These are phyloP conservation scores for Coniochaeta sp. DNA, from an alignment of 2,329 filamentous ascomycete species.

Conservation along the genomic window DNA sequence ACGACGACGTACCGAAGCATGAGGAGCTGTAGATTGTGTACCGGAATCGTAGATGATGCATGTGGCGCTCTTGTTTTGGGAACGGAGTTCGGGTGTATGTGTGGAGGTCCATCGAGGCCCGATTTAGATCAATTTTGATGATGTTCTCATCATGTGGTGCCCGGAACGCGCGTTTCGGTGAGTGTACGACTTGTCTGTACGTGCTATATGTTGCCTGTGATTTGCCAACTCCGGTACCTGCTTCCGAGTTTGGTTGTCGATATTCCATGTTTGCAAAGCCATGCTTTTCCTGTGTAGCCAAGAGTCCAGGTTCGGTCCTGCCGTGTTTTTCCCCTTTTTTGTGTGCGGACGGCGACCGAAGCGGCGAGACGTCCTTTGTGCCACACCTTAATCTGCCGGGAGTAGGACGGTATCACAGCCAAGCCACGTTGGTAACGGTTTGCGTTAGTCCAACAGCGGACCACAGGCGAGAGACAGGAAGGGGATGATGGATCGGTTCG, in stretches of 20 bases:
- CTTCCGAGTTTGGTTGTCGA: neutral
- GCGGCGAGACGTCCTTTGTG: neutral
- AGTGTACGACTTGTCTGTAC: neutral
- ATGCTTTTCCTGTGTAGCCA: neutral
- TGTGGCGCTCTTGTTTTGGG: neutral
- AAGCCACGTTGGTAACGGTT: slow-evolving; percentile 1
- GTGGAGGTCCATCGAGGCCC: neutral
- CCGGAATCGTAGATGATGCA: neutral
- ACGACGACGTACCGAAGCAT: slow-evolving; percentile 15
- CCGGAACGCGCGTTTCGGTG: neutral
- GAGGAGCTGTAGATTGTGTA: slow-evolving; percentile 21
- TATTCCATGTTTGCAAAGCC: neutral
- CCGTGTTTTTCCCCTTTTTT: neutral
- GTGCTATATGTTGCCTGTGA: neutral
- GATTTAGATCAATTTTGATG: neutral
- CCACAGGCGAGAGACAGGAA: neutral
- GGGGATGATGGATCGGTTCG: neutral
- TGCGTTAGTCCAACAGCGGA: neutral
- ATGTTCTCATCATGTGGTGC: neutral
- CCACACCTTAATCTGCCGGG: neutral
- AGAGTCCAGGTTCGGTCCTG: neutral
- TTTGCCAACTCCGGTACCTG: neutral
- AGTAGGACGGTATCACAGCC: neutral
- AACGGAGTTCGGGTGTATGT: neutral
- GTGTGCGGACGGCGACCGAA: neutral